Conservation (phyloP, 2,329 filamentous ascomycete genomes). For the Dendrostoma leiphaemia region DNA sequence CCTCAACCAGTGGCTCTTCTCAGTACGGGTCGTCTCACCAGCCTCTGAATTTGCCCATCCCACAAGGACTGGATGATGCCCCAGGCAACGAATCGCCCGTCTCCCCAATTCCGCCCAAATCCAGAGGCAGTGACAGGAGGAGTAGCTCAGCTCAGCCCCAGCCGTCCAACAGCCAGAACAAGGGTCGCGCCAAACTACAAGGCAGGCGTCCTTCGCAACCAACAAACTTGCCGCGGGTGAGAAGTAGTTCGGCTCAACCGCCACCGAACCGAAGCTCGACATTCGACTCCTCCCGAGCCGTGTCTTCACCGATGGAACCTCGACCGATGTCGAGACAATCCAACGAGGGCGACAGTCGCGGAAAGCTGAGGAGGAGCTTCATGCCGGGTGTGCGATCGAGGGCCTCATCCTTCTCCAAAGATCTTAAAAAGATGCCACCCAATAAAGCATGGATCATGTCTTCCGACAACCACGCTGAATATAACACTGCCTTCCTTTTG, state of each 20-base stretch:
- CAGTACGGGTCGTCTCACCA: background rate
- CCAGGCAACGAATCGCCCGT: background rate
- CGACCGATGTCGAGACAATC: conserved; percentile 33
- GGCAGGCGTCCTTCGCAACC: conserved; percentile 28
- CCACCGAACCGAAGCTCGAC: conserved; percentile 28
- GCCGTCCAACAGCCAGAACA: conserved; percentile 17
- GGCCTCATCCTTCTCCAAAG: conserved; percentile 43
- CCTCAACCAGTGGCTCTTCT: conserved; percentile 1
- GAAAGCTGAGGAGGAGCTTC: conserved; percentile 53
- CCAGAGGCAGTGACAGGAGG: background rate
- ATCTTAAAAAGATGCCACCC: conserved; percentile 24
- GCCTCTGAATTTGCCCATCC: conserved; percentile 2
- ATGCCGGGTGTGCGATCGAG: conserved; percentile 51
- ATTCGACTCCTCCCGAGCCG: conserved; percentile 29
- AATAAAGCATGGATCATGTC: conserved; percentile 53
- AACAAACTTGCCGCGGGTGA: conserved; percentile 34
- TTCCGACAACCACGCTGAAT: conserved; percentile 51
- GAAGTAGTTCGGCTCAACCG: conserved; percentile 49
- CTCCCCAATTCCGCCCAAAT: conserved; percentile 1
- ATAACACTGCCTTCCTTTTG: conserved; percentile 50
- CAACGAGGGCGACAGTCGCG: conserved; percentile 35
- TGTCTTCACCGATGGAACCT: conserved; percentile 26
- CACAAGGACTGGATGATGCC: background rate
- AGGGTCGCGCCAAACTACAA: conserved; percentile 22
- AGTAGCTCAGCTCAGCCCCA: conserved; percentile 9